Percentiles rank a stretch among this genome's conserved stretches.
phyloP scores from a whole-genome alignment of 169 alveolate species.

The Eimeria falciformis region DNA sequence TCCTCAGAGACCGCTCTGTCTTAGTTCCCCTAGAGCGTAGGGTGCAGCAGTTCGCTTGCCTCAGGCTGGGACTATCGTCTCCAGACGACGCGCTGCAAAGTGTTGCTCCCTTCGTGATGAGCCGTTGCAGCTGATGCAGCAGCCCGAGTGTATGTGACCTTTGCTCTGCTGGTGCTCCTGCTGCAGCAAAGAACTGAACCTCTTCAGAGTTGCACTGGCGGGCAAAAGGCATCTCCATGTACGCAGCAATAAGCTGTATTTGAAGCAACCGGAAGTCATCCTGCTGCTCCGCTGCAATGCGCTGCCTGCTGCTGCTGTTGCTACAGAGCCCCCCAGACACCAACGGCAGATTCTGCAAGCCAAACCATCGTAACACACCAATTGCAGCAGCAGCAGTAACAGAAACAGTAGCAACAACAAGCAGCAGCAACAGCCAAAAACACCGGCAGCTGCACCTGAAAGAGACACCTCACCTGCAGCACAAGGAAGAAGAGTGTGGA shows the following conservation, averaged over 20 bases:
- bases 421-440: not conserved
- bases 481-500: not conserved
- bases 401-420: no score
- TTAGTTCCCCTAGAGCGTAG: no score
- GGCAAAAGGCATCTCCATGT: conserved; percentile 2
- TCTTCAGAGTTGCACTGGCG: not conserved
- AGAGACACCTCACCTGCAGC: not conserved
- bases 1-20: no score
- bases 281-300: conserved; percentile 10
- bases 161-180: not conserved
- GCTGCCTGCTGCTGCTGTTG: conserved; percentile 26
- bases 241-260: conserved; percentile 2
- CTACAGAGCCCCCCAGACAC: not conserved
- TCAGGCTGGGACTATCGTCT: not conserved
- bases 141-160: not conserved
- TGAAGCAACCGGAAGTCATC: conserved; percentile 5
- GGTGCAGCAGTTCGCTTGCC: not conserved
- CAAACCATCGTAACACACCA: not conserved
- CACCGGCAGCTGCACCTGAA: not conserved
- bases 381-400: not conserved
- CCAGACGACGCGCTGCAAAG: not conserved
- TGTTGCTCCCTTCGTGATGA: not conserved
- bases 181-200: not conserved
- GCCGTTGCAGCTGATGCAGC: conserved; percentile 24
- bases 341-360: not conserved